phyloP scores from a whole-genome alignment of 1,284 basidiomycete genomes.

The Ustilago crameri region DNA sequence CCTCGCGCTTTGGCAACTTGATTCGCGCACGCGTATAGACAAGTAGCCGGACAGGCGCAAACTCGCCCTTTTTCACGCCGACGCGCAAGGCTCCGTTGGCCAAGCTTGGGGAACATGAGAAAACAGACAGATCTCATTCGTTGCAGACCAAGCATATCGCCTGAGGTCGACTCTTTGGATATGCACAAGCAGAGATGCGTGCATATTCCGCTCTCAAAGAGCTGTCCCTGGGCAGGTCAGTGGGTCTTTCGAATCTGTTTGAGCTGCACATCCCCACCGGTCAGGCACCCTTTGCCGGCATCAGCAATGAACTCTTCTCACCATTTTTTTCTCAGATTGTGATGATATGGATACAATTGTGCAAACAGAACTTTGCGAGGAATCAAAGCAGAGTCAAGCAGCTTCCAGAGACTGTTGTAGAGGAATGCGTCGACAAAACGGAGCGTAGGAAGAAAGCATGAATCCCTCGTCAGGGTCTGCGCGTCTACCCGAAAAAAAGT shows the following conservation, averaged over 20 bases:
- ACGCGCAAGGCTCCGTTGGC: no score
- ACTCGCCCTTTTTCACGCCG: neutral
- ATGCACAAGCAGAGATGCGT: conserved; percentile 2
- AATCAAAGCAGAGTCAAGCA: no score
- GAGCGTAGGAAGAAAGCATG: neutral
- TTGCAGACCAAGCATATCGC: neutral
- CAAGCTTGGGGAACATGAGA: conserved; percentile 1
- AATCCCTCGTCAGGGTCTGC: no score
- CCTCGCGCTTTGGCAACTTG: no score
- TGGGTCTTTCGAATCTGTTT: no score
- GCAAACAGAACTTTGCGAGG: no score
- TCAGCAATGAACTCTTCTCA: no score
- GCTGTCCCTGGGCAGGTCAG: neutral
- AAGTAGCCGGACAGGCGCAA: neutral
- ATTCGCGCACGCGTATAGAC: conserved; percentile 5
- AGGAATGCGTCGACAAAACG: no score
- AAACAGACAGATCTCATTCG: conserved; percentile 8
- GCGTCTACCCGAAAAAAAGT: neutral
- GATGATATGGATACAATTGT: no score
- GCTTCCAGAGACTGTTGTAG: no score
- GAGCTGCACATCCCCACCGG: conserved; percentile 4
- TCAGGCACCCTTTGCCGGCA: conserved; percentile 2
- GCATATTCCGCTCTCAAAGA: neutral
- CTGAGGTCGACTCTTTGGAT: neutral
- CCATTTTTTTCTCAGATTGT: no score